Evolutionary conservation across 768 basidiomycete species (phyloP), one percentile per base, ranked within the genome.

Genomic region (Suillus decipiens): DNA sequence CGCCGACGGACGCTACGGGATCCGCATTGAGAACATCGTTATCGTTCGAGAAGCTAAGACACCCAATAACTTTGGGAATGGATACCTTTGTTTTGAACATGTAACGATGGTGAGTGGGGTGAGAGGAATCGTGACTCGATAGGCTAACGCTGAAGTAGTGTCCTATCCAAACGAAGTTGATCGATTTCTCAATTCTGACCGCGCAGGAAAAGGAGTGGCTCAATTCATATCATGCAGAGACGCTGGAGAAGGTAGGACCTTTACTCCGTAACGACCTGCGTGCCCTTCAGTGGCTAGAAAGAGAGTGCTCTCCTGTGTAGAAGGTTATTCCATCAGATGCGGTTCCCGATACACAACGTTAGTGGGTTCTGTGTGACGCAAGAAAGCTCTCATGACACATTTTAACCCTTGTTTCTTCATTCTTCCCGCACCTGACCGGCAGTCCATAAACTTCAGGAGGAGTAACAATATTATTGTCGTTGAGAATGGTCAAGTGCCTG

Each of bases 1-100:
- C 72, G 87, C 86, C 9, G 95, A 98, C 68, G 96, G 95, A 2
- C 79, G 82, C 51, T 99, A 89, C 70, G 96, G 96, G 2, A 94
- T 99, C 69, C 88, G 97, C 5, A 93, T 96, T 68, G 96, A 99
- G 77, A 95, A 86, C 74, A 83, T 98, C 48, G 86, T 95, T 24
- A 79, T 96, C 22, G 90, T 96, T 4, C 82, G 84, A 56, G 83
- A 88, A 50, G 88, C 76, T 11, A 74, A 89, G 60, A 94, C 93
- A 1, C 84, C 87, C 61, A 84, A 93, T 71, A 83, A 84, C 66
- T 99, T 96, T 72, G 94, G 92, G 1, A 85, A 86, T 22, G 92
- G 89, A 1, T 99, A 87, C 75, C 82, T 97, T 36, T 83, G 87
- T 2, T 91, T 96, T 65, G 96, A 98, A 75, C 80, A 84, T 61